Percentiles rank a stretch among this genome's conserved stretches.
These are phyloP conservation scores for Cercospora nicotianae DNA, from an alignment of 2,329 filamentous ascomycete genomes.

Conservation along the genomic window DNA sequence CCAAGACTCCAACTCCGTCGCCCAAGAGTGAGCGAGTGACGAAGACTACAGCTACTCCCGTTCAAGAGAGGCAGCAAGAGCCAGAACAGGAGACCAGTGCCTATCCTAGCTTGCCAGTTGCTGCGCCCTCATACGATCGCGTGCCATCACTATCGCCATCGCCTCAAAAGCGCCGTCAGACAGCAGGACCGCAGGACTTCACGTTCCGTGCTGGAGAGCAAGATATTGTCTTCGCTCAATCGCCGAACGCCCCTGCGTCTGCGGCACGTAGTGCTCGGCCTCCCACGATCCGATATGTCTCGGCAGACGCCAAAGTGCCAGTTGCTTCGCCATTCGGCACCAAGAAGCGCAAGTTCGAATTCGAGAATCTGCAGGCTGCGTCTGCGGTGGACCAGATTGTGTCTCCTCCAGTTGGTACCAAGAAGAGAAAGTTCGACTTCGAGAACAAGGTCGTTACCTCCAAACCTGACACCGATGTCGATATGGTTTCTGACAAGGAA, in stretches of 20 bases:
- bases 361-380: constrained; percentile 33
- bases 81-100: background rate
- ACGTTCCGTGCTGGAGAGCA: constrained; percentile 50
- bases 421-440: constrained; percentile 24
- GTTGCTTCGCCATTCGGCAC: constrained; percentile 28
- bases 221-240: constrained; percentile 47
- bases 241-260: constrained; percentile 35
- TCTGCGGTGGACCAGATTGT: constrained; percentile 44
- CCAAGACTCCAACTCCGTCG: constrained; percentile 35
- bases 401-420: constrained; percentile 16
- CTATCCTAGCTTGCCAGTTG: constrained; percentile 24
- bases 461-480: constrained; percentile 15
- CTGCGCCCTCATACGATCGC: constrained; percentile 15
- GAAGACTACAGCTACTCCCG: constrained; percentile 9
- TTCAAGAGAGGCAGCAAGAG: constrained; percentile 7
- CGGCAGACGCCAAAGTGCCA: constrained; percentile 35
- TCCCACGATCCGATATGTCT: constrained; percentile 48
- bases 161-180: constrained; percentile 40
- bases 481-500: constrained; percentile 44
- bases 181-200: constrained; percentile 45
- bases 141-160: constrained; percentile 33
- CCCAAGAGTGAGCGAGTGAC: constrained; percentile 20
- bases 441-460: constrained; percentile 18
- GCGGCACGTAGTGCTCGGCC: constrained; percentile 36
- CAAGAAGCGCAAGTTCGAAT: constrained; percentile 49